Evolutionary conservation across 2,329 filamentous ascomycete species (phyloP).

Genomic region (Stachybotrys chlorohalonatus): DNA sequence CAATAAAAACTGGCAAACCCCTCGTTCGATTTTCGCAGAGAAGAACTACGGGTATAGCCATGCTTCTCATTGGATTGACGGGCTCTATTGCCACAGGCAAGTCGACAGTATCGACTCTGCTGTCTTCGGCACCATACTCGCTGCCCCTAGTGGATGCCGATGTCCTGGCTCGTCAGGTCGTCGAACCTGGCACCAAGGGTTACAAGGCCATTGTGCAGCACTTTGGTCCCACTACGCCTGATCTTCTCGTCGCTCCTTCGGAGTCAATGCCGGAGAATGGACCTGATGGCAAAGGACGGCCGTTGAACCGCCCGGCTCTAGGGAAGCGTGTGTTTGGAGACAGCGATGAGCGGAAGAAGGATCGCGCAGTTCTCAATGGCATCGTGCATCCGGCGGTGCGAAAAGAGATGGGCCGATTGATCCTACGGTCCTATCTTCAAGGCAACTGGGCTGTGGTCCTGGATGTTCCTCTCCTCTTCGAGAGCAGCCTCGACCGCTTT

Average conservation of each 20-base stretch:
- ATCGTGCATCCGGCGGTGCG: conserved; percentile 93
- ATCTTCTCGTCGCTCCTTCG: conserved; percentile 61
- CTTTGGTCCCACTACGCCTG: conserved; percentile 76
- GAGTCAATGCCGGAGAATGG: conserved; percentile 44
- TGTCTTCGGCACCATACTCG: conserved; percentile 70
- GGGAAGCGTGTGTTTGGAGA: conserved; percentile 81
- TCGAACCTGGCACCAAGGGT: conserved; percentile 80
- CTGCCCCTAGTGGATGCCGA: conserved; percentile 93
- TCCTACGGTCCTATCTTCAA: conserved; percentile 62
- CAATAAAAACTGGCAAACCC: too few relatives aligned
- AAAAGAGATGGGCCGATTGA: conserved; percentile 66
- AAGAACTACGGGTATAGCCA: conserved; percentile 23
- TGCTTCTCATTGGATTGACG: conserved; percentile 93
- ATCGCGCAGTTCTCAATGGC: conserved; percentile 70
- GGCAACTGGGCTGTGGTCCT: conserved; percentile 86
- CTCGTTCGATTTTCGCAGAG: too few relatives aligned
- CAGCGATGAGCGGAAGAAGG: conserved; percentile 57
- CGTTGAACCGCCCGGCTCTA: conserved; percentile 78
- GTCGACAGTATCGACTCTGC: conserved; percentile 83
- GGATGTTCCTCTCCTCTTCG: conserved; percentile 87
- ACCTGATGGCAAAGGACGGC: conserved; percentile 53
- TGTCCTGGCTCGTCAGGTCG: conserved; percentile 81
- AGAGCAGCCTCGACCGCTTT: conserved; percentile 74
- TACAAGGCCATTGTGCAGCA: conserved; percentile 75
- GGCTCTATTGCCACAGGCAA: conserved; percentile 98